A percentile compares a stretch with the other conserved stretches of the same genome.
These are phyloP conservation scores for Blastobotrys muscicola DNA, from an alignment of 805 yeast species.

Conservation along the genomic window DNA sequence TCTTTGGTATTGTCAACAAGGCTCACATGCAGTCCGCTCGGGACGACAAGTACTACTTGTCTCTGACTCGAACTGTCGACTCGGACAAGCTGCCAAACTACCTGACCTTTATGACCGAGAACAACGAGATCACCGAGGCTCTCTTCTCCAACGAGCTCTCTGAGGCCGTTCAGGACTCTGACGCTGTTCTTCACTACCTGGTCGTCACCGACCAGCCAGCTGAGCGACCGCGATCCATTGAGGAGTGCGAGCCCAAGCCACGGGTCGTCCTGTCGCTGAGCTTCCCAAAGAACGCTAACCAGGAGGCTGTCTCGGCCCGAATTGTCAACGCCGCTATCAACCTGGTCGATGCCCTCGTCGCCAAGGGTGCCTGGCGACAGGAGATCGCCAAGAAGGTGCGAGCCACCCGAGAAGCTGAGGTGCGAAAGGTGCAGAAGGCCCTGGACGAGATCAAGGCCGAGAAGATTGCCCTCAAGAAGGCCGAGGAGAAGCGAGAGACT, in stretches of 20 bases:
- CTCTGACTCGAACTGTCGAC: conserved; percentile 68
- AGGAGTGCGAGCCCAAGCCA: conserved; percentile 46
- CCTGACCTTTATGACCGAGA: conserved; percentile 85
- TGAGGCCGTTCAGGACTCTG: conserved; percentile 37
- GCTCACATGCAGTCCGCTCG: conserved; percentile 69
- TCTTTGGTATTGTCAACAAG: conserved; percentile 80
- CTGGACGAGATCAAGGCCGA: conserved; percentile 59
- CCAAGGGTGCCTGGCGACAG: conserved; percentile 44
- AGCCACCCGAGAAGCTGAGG: conserved; percentile 68
- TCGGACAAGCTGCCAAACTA: conserved; percentile 67
- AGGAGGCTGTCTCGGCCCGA: conserved; percentile 40
- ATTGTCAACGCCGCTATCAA: conserved; percentile 48
- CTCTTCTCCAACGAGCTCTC: conserved; percentile 41
- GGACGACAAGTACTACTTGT: conserved; percentile 67
- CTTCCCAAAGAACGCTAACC: conserved; percentile 41
- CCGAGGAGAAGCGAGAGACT: conserved; percentile 41
- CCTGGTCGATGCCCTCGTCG: conserved; percentile 50
- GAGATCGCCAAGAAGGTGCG: conserved; percentile 71
- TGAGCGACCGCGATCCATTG: conserved; percentile 55
- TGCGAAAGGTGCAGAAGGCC: conserved; percentile 57
- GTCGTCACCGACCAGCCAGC: conserved; percentile 78
- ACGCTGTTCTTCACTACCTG: conserved; percentile 48
- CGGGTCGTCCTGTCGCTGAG: conserved; percentile 43
- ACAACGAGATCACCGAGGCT: conserved; percentile 65
- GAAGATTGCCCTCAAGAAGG: conserved; percentile 57